Base-by-base conservation (phyloP, 768 basidiomycete genomes). In the Amanita pallidorosea region DNA sequence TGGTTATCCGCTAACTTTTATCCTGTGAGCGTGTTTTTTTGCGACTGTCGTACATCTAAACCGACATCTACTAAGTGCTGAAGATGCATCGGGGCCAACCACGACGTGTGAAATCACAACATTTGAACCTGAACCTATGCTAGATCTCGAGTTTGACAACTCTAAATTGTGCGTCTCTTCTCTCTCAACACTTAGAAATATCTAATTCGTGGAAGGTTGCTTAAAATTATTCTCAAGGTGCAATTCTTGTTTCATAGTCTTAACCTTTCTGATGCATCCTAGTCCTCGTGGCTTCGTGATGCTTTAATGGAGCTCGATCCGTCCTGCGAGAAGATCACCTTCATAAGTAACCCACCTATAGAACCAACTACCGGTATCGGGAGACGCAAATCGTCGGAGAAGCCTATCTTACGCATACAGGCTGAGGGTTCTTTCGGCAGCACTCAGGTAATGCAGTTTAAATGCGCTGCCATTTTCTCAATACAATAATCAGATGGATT, bases 211-310 rank as follows among this genome's bases (percentile, higher is more conserved):
- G 42, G 6, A 53, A 88, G 89, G 50, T 73, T 83, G 4, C 70
- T 90, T 25, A 85, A 85, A 65, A 81, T 92, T 36, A 93, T 94
- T 57, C 78, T 96, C 60, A 92, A 91, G 72, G 87, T 83, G 51
- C 42, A 67, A 54, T 11, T 17, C 45, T 27, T 31, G 42, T 17
- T 17, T 22, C 47, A 36, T 52, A 12, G 17, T 40, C 25, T 17
- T 37, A 22, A 20, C 25, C n/a, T n/a, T 25, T 36, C 42, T 18
- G 17, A 29, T 45, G 9, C 29, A 45, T 34, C n/a, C 18, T 51
- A 73, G 79, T 95, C 94, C 2, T 93, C 87, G 5, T 94, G 92
- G 89, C 83, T 98, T 31, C 82, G 88, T 38, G 92, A 96, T 53
- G 92, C 94, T 0, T 76, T 97, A 12, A 82, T 84, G 9, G 95